Percentiles rank a stretch among this genome's conserved stretches.
Conservation (phyloP, 768 basidiomycete genomes). For the Russula foetens region DNA sequence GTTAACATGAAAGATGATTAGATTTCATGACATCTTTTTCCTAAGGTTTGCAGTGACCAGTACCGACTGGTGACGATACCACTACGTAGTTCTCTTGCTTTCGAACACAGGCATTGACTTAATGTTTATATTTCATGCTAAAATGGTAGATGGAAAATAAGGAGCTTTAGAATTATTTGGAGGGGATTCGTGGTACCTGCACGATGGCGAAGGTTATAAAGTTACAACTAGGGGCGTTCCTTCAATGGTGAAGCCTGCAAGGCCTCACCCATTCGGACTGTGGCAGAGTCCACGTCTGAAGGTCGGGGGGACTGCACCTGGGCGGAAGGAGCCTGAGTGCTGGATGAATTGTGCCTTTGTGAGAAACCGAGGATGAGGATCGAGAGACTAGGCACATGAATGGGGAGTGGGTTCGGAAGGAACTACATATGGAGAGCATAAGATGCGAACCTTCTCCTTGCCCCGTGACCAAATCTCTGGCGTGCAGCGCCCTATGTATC, state of each 20-base stretch:
- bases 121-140: constrained; percentile 1
- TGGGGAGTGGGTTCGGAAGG: background rate
- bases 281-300: too few relatives aligned
- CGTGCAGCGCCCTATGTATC: too few relatives aligned
- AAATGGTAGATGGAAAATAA: background rate
- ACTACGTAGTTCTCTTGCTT: background rate
- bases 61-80: background rate
- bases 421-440: background rate
- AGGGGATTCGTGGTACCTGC: too few relatives aligned
- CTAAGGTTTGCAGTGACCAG: background rate
- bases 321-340: background rate
- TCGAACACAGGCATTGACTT: background rate
- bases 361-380: background rate
- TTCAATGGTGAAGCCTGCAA: too few relatives aligned
- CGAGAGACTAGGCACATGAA: background rate
- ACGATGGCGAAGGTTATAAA: background rate
- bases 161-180: too few relatives aligned
- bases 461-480: too few relatives aligned
- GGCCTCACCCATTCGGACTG: too few relatives aligned
- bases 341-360: background rate
- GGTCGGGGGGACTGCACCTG: background rate
- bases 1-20: constrained; percentile 36
- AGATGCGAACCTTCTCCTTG: background rate
- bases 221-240: background rate
- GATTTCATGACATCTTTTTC: background rate